Conservation (phyloP, 768 basidiomycete genomes). For the Pleurotus platypus region DNA sequence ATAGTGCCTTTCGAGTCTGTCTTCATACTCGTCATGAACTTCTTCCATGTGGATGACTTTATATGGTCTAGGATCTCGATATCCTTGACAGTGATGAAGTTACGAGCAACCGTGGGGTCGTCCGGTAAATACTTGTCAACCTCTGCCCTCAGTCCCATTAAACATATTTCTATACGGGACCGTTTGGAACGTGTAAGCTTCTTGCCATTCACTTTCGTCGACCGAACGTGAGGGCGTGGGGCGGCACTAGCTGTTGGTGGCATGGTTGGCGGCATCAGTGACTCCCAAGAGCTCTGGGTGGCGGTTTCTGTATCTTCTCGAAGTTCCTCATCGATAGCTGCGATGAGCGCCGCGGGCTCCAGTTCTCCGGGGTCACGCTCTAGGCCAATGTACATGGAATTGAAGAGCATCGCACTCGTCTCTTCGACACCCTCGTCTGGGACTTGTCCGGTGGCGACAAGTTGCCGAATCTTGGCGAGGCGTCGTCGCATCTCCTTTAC, state of each 20-base stretch:
- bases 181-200: conserved; percentile 69
- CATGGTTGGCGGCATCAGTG: conserved; percentile 49
- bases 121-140: conserved; percentile 61
- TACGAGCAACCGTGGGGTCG: conserved; percentile 58
- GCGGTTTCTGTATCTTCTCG: conserved; percentile 70
- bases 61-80: conserved; percentile 95
- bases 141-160: conserved; percentile 63
- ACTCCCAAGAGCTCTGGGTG: conserved; percentile 89
- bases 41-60: conserved; percentile 98
- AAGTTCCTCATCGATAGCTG: conserved; percentile 91
- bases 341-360: conserved; percentile 75
- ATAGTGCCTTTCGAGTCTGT: conserved; percentile 85
- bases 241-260: conserved; percentile 5
- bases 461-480: conserved; percentile 85
- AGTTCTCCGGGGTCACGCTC: conserved; percentile 70
- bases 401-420: conserved; percentile 80
- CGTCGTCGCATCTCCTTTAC: conserved; percentile 83
- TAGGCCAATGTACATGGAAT: conserved; percentile 93
- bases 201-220: conserved; percentile 48
- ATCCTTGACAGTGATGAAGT: conserved; percentile 64
- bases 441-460: conserved; percentile 86
- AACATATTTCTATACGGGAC: conserved; percentile 80
- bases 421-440: conserved; percentile 74
- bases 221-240: conserved; percentile 37
- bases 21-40: conserved; percentile 85